Evolutionary conservation across 352 stramenopile genomes (phyloP).

Genomic region (Pythium catenulatum): DNA sequence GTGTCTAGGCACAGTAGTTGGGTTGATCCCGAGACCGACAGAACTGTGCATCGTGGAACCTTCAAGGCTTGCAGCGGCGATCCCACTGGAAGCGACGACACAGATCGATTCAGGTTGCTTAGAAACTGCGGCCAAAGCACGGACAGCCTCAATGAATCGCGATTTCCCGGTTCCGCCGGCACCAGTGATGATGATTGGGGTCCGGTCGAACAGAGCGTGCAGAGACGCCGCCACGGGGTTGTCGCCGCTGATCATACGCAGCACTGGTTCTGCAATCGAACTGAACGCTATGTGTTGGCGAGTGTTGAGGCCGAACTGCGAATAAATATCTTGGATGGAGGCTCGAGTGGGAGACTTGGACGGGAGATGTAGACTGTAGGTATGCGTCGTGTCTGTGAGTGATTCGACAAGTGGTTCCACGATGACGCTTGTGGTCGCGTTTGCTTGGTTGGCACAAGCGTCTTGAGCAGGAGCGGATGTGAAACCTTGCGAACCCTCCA

Average conservation of each 20-base stretch:
- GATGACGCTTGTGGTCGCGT: too few relatives aligned
- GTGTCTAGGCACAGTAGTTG: neutral
- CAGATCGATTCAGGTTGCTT: neutral
- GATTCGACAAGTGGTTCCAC: too few relatives aligned
- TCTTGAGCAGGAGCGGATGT: too few relatives aligned
- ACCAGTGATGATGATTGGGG: conserved; percentile 27
- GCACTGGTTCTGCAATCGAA: neutral
- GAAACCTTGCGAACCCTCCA: too few relatives aligned
- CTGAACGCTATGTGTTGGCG: conserved; percentile 2
- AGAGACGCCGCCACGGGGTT: neutral
- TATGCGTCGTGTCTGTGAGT: too few relatives aligned
- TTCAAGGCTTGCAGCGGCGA: conserved; percentile 30
- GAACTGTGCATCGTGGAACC: conserved; percentile 50
- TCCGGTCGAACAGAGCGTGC: neutral
- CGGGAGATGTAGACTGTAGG: too few relatives aligned
- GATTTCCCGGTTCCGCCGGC: conserved; percentile 42
- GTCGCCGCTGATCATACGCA: neutral
- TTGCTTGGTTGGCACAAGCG: too few relatives aligned
- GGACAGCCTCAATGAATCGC: conserved; percentile 19
- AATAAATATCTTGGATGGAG: neutral
- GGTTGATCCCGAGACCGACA: conserved; percentile 14
- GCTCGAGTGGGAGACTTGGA: neutral
- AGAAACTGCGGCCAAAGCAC: neutral
- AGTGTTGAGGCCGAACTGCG: neutral
- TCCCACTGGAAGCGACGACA: conserved; percentile 16